Base-by-base conservation (phyloP, 2,329 filamentous ascomycete species). In the Lachnellula hyalina region DNA sequence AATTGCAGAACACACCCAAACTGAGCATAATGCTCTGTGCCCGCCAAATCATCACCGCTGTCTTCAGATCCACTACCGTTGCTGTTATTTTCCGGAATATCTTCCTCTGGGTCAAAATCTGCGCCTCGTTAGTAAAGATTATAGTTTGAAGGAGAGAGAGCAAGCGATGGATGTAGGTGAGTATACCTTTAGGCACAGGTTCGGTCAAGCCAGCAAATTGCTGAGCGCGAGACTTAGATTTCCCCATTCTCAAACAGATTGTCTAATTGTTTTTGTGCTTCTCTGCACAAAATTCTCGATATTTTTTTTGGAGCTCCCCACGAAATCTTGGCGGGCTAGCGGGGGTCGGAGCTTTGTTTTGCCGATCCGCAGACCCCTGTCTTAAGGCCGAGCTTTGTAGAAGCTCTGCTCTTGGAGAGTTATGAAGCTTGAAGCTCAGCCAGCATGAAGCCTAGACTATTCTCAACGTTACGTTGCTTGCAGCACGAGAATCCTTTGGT, bases 401-500 rank as follows among this genome's bases (percentile, higher is more conserved):
- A 25, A 6, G 19, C 21, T 12, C n/a, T 19, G 6, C 41, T 44
- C 19, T 19, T 2, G 41, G 8, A 55, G 32, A 32, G 36, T 52
- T 55, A 51, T 35, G 51, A 56, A 59, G 55, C 53, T 59, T 59
- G 51, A 49, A 44, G 34, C 47, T 32, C 12, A 32, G 9, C 9
- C 58, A 63, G 52, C 46, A 71, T 71, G 70, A 71, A 67, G 55
- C 62, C 63, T 45, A 67, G 69, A 65, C 63, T 77, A 36, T 84
- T 90, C 63, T 86, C 85, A 11, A 80, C 76, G 3, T 64, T 77
- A 32, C 69, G 76, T 34, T 62, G 65, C 14, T 70, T 87, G 34
- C 77, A 76, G 52, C 92, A 96, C 85, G 92, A 96, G 63, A 96
- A 96, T 63, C 92, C 92, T 4, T 73, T 96, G 68, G 92, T 95